Base-by-base conservation (phyloP, 1,284 basidiomycete genomes). In the Ceratobasidium sp. region DNA sequence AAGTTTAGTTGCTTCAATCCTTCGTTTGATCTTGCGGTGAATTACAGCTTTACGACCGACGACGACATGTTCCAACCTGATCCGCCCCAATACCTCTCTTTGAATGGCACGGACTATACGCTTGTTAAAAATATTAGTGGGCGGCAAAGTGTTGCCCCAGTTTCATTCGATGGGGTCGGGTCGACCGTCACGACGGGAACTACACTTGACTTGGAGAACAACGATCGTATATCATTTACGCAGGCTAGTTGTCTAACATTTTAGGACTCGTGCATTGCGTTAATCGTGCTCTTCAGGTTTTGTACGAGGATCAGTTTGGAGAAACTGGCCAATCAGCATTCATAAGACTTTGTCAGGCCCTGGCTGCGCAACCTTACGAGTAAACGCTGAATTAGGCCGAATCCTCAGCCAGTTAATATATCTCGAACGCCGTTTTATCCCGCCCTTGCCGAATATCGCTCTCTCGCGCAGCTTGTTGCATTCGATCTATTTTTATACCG, bases 1-100 rank as follows among this genome's bases (percentile, higher is more conserved):
- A 54, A 23, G 56, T 12, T 50, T 23, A 3, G 2, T 20, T 9
- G 12, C 15, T 40, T n/a, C n/a, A 15, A 9, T 23, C 42, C 17
- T 38, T n/a, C 61, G n/a, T n/a, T 64, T 20, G 23, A 33, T 56
- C 33, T 12, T 46, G 40, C 13, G 15, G 46, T n/a, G 26, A 12
- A 12, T 38, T 42, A 42, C 28, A 75, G 73, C 57, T 75, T 75
- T 42, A 65, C 61, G 9, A 75, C 73, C 28, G 61, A 75, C 50
- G 44, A 26, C 26, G 73, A 75, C 15, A 65, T 65, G 33, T 62
- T 62, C 73, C 73, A 75, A 33, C 73, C 73, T 38, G 73, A 75
- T 15, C 73, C 73, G 5, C 73, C 73, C 1, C 73, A 75, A 46
- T 40, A 13, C 3, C 57, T 75, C n/a, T 54, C 23, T n/a, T 20